Percentiles rank a stretch among this genome's conserved stretches.
Conservation (phyloP, 2,329 filamentous ascomycete species). For the Paracoccidioides lutzii region DNA sequence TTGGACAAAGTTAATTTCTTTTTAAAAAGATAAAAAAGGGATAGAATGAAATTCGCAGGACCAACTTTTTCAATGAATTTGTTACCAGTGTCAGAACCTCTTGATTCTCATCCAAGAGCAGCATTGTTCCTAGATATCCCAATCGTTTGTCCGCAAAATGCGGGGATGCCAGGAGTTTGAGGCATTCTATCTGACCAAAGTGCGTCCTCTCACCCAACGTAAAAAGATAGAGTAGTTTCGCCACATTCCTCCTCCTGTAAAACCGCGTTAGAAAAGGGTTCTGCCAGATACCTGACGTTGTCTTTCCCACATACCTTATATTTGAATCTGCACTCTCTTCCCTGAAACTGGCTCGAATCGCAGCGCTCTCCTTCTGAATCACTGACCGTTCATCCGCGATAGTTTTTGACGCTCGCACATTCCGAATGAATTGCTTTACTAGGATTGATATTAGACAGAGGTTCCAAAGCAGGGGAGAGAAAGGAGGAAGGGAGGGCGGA, state of each 20-base stretch:
- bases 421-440: constrained; percentile 99
- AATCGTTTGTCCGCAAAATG: constrained; percentile 96
- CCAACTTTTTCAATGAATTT: constrained; percentile 92
- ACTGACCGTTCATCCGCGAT: constrained; percentile 97
- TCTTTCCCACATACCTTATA: constrained; percentile 52
- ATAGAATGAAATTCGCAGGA: constrained; percentile 1
- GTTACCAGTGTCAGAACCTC: constrained; percentile 95
- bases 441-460: constrained; percentile 18
- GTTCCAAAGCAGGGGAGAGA: constrained; percentile 8
- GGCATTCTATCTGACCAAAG: constrained; percentile 97
- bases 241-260: constrained; percentile 88
- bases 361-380: constrained; percentile 96
- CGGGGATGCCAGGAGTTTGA: constrained; percentile 91
- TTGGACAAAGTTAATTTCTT: neutral
- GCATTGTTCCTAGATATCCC: constrained; percentile 89
- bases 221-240: constrained; percentile 95
- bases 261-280: neutral
- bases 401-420: constrained; percentile 95
- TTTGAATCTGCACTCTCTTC: constrained; percentile 91
- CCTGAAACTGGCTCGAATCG: constrained; percentile 91
- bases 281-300: neutral
- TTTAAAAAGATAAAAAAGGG: neutral
- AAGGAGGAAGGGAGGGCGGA: constrained; percentile 12
- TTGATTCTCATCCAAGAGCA: constrained; percentile 94
- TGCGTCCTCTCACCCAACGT: constrained; percentile 94